Percentiles rank a stretch among this genome's conserved stretches.
phyloP scores from a whole-genome alignment of 2,329 filamentous ascomycete genomes.

The Ceratocystis variospora region DNA sequence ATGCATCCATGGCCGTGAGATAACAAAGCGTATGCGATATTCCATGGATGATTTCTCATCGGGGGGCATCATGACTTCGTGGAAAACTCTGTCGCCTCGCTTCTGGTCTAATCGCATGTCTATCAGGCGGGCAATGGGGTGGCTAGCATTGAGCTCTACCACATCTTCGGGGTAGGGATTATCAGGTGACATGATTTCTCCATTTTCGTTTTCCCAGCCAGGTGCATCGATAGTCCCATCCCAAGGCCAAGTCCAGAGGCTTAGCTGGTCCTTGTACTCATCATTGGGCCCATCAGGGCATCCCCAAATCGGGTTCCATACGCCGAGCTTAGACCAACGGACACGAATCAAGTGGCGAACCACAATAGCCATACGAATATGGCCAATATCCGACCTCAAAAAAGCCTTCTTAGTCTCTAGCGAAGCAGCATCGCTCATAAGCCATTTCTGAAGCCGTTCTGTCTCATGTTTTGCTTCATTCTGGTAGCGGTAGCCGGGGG shows the following conservation, averaged over 20 bases:
- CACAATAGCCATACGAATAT: not conserved
- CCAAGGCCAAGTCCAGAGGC: conserved; percentile 15
- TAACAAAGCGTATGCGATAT: conserved; percentile 1
- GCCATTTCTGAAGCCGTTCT: not conserved
- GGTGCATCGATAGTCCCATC: conserved; percentile 10
- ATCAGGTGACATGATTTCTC: not conserved
- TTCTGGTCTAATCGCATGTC: not conserved
- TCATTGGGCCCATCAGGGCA: conserved; percentile 3
- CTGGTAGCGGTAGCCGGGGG: conserved; percentile 10
- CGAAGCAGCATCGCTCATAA: not conserved
- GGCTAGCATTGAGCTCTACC: conserved; percentile 2
- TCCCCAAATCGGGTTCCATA: conserved; percentile 17
- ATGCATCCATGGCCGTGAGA: conserved; percentile 17
- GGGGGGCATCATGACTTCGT: not conserved
- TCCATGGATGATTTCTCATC: not conserved
- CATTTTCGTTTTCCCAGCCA: not conserved
- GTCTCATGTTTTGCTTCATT: conserved; percentile 2
- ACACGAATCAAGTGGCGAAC: conserved; percentile 14
- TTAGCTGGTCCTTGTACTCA: not conserved
- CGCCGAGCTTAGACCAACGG: conserved; percentile 13
- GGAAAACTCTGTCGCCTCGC: not conserved
- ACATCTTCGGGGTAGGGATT: not conserved
- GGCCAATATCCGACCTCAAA: not conserved
- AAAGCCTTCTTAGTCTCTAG: not conserved
- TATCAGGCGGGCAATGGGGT: conserved; percentile 10